These are phyloP conservation scores for Plasmodium malariae DNA, from an alignment of 169 alveolate genomes.

Conservation along the genomic window DNA sequence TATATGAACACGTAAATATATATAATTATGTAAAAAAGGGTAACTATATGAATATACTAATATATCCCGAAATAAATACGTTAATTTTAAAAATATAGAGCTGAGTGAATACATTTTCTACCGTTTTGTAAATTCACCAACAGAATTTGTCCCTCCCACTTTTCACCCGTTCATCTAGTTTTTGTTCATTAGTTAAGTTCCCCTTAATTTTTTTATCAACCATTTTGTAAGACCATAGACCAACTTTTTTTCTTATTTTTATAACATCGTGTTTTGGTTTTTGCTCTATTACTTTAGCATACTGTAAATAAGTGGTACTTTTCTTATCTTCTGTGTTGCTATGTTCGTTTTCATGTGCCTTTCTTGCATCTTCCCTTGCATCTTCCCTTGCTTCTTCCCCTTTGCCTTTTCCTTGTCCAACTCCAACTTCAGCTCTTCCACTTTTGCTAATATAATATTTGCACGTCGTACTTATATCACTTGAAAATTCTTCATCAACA, in stretches of 20 bases:
- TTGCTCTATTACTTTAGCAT: constrained; percentile 45
- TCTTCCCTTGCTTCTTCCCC: not conserved
- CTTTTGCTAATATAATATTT: constrained; percentile 56
- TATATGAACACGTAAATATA: no score
- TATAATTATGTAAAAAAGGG: no score
- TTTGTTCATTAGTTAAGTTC: constrained; percentile 82
- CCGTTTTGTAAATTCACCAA: constrained; percentile 77
- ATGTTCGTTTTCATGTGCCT: not conserved
- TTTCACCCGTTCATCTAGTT: constrained; percentile 83
- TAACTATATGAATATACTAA: no score
- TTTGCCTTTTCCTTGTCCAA: not conserved
- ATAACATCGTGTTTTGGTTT: constrained; percentile 59
- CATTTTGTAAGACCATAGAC: constrained; percentile 86
- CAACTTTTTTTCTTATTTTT: constrained; percentile 83
- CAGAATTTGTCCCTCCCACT: constrained; percentile 85
- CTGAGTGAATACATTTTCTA: no score
- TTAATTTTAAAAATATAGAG: no score
- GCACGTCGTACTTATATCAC: constrained; percentile 83
- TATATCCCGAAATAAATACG: no score
- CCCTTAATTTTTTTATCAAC: constrained; percentile 82
- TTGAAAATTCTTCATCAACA: constrained; percentile 80
- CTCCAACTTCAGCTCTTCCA: not conserved
- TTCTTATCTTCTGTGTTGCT: not conserved
- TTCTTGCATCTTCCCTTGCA: not conserved
- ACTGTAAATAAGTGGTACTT: constrained; percentile 24